Evolutionary conservation across 257 asterid genomes (phyloP).

Genomic region (Solanum dulcamara): DNA sequence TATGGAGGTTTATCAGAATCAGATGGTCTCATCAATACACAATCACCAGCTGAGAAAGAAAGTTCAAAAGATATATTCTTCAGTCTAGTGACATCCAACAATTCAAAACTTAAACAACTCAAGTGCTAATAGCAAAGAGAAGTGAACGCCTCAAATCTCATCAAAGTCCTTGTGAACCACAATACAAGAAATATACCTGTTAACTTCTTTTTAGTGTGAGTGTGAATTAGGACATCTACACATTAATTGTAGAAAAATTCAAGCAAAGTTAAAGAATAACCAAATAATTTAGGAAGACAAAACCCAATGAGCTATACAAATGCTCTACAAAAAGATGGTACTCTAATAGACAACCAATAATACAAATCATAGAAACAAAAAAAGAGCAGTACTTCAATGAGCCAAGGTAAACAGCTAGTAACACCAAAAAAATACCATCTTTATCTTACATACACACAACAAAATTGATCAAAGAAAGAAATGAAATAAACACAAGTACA

Average conservation of each 20-base stretch:
- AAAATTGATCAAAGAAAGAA: not conserved
- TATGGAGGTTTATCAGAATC: conserved; percentile 70
- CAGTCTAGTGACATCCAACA: not conserved
- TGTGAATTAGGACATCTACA: not conserved
- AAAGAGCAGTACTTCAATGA: not conserved
- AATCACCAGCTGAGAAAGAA: conserved; percentile 57
- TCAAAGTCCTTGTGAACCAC: not conserved
- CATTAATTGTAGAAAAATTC: not conserved
- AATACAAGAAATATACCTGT: not conserved
- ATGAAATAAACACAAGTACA: not conserved
- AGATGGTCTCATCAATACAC: conserved; percentile 71
- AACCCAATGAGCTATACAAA: not conserved
- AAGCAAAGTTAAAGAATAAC: not conserved
- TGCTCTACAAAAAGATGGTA: not conserved
- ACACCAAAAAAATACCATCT: not conserved
- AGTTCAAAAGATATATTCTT: not conserved
- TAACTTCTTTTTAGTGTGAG: not conserved
- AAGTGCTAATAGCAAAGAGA: not conserved
- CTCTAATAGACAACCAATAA: too few relatives aligned
- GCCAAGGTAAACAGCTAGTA: not conserved
- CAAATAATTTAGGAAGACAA: not conserved
- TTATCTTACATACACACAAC: not conserved
- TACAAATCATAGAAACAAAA: not conserved
- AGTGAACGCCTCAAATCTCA: not conserved
- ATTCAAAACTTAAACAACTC: not conserved